Evolutionary conservation across 345 rosid species (phyloP).

Genomic region (Boechera stricta): DNA sequence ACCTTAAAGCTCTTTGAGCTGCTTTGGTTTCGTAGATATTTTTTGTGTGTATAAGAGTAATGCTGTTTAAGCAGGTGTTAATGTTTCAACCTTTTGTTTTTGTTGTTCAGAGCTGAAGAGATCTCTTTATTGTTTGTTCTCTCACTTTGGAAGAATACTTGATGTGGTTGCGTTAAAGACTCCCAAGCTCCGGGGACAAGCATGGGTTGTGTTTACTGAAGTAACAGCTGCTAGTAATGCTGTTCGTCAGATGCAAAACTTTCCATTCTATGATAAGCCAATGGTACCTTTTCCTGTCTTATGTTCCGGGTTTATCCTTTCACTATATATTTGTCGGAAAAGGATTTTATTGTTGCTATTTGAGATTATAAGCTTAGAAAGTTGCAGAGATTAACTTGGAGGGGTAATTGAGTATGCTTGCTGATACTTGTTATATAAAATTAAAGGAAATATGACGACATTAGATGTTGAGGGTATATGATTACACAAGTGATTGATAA

Average conservation of each 20-base stretch:
- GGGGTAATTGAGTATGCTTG: neutral
- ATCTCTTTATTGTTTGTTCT: constrained; percentile 84
- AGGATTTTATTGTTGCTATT: neutral
- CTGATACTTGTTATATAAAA: neutral
- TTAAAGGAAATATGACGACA: neutral
- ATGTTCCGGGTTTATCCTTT: neutral
- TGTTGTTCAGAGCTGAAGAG: constrained; percentile 75
- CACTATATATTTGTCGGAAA: neutral
- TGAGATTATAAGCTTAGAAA: neutral
- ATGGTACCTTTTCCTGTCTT: constrained; percentile 58
- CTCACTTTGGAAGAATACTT: constrained; percentile 92
- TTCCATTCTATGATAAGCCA: constrained; percentile 93
- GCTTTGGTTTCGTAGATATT: neutral
- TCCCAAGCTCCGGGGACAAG: constrained; percentile 92
- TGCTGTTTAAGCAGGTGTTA: constrained; percentile 14
- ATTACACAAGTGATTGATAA: neutral
- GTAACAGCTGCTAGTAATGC: constrained; percentile 92
- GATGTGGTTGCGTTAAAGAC: constrained; percentile 98
- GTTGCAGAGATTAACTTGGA: neutral
- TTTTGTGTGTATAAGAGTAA: neutral
- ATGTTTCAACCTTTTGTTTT: neutral
- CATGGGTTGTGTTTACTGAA: constrained; percentile 94
- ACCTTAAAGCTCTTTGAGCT: constrained; percentile 9
- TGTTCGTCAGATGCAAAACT: constrained; percentile 90
- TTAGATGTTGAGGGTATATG: constrained; percentile 7